Conservation (phyloP, 345 rosid genomes). For the Angophora floribunda region DNA sequence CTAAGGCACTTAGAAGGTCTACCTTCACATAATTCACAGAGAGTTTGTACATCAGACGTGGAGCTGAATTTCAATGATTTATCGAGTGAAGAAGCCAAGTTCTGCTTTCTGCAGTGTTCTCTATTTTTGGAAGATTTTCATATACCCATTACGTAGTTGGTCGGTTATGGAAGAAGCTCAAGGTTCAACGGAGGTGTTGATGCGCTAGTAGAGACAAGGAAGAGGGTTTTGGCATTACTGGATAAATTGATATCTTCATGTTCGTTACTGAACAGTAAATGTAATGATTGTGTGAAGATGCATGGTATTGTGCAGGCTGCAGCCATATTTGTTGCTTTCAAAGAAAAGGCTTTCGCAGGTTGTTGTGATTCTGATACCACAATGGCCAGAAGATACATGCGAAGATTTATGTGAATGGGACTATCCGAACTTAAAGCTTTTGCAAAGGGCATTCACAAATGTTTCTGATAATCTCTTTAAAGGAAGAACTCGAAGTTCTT, state of each 20-base stretch:
- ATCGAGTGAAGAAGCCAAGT: background rate
- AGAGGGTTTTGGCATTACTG: background rate
- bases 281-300: accelerated
- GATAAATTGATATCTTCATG: background rate
- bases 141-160: accelerated
- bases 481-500: background rate
- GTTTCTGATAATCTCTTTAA: background rate
- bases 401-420: background rate
- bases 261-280: background rate
- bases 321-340: background rate
- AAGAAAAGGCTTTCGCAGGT: background rate
- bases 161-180: accelerated
- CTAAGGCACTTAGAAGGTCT: background rate
- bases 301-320: background rate
- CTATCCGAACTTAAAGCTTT: background rate
- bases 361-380: background rate
- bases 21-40: background rate
- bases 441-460: background rate
- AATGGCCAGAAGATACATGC: background rate
- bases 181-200: background rate
- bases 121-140: background rate
- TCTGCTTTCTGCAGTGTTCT: background rate
- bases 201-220: accelerated
- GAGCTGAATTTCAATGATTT: background rate
- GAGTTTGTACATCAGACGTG: accelerated